Percentiles rank a stretch among this genome's conserved stretches.
phyloP scores from a whole-genome alignment of 257 asterid genomes.

The Cruciata laevipes region DNA sequence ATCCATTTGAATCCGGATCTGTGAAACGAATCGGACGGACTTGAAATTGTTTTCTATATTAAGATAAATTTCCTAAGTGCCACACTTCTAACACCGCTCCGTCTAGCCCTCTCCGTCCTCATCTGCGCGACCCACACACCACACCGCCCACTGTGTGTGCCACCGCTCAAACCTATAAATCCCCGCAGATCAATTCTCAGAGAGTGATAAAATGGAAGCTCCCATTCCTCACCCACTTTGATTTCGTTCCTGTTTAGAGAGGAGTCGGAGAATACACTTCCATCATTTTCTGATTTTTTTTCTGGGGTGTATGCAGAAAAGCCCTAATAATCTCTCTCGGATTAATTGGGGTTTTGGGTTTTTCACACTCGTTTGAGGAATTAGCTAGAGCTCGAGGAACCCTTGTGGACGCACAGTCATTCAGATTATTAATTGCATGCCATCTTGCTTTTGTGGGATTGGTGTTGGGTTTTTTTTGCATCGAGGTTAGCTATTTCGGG shows the following conservation, averaged over 20 bases:
- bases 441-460: conserved; percentile 5
- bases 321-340: conserved; percentile 20
- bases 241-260: not conserved
- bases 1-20: conserved; percentile 11
- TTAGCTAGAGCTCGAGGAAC: conserved; percentile 7
- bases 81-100: not conserved
- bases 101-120: not conserved
- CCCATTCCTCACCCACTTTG: not conserved
- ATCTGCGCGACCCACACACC: not conserved
- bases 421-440: not conserved
- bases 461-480: conserved; percentile 5
- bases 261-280: not conserved
- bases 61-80: conserved; percentile 17
- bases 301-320: conserved; percentile 20
- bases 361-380: not conserved
- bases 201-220: not conserved
- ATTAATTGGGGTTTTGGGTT: conserved; percentile 41
- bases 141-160: not conserved
- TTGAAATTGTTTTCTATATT: conserved; percentile 26
- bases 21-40: conserved; percentile 27
- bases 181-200: not conserved
- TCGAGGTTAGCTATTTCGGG: not conserved
- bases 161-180: not conserved
- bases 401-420: not conserved
- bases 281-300: conserved; percentile 12